These are phyloP conservation scores for Porcisia deanei DNA, from an alignment of 208 protist genomes.

Conservation along the genomic window DNA sequence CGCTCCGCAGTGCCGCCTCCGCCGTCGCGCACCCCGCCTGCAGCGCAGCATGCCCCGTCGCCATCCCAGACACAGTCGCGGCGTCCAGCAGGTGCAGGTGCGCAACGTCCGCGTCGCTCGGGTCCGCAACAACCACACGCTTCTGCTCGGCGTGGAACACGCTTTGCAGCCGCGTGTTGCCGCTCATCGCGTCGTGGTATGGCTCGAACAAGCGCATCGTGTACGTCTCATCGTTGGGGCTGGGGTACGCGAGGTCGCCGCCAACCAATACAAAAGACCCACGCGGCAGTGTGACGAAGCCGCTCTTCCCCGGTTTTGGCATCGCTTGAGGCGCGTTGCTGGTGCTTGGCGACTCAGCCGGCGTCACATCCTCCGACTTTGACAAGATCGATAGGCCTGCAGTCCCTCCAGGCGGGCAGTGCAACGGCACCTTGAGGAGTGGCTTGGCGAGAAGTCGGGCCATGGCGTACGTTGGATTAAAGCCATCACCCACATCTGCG, in stretches of 20 bases:
- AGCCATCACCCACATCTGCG: conserved; percentile 86
- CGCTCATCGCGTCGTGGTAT: conserved; percentile 62
- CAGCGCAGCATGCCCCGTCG: conserved; percentile 30
- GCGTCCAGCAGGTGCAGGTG: conserved; percentile 64
- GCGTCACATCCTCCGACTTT: neutral
- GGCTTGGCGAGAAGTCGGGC: conserved; percentile 75
- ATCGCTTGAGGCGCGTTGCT: conserved; percentile 52
- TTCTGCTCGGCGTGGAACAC: conserved; percentile 49
- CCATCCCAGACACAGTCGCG: conserved; percentile 36
- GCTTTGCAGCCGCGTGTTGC: conserved; percentile 44
- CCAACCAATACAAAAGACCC: conserved; percentile 80
- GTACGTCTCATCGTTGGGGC: conserved; percentile 74
- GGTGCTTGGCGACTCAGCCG: conserved; percentile 33
- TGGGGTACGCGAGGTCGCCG: conserved; percentile 87
- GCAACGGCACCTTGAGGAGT: conserved; percentile 51
- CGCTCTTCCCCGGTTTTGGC: conserved; percentile 9
- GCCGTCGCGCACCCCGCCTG: conserved; percentile 28
- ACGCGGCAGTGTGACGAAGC: conserved; percentile 45
- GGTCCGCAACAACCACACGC: conserved; percentile 47
- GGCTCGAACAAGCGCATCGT: conserved; percentile 71
- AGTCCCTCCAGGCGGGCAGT: conserved; percentile 24
- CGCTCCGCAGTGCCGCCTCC: conserved; percentile 55
- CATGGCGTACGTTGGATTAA: conserved; percentile 89
- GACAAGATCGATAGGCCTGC: neutral
- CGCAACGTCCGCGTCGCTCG: conserved; percentile 48